These are phyloP conservation scores for Phytophthora capsici DNA, from an alignment of 352 stramenopile genomes.

Conservation along the genomic window DNA sequence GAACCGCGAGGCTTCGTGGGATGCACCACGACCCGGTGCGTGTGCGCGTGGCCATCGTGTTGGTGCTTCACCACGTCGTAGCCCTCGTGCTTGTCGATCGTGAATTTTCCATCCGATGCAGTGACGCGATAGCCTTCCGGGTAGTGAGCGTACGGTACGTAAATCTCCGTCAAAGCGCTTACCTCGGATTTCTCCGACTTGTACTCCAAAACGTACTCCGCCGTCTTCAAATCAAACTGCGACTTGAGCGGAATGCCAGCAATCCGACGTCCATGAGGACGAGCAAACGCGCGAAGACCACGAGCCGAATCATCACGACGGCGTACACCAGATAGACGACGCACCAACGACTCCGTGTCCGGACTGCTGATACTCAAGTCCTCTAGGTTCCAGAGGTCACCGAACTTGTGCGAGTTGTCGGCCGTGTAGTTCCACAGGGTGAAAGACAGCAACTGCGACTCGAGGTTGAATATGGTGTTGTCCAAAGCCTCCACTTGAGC, in stretches of 20 bases:
- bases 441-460: conserved; percentile 73
- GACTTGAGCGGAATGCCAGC: conserved; percentile 66
- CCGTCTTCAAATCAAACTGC: conserved; percentile 48
- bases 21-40: conserved; percentile 36
- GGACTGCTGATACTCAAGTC: conserved; percentile 82
- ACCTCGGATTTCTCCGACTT: conserved; percentile 18
- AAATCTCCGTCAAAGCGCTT: conserved; percentile 32
- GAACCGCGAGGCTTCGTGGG: conserved; percentile 18
- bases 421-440: conserved; percentile 90
- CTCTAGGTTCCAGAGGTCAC: conserved; percentile 83
- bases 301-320: conserved; percentile 47
- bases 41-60: conserved; percentile 34
- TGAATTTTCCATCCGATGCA: conserved; percentile 30
- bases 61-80: conserved; percentile 49
- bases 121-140: conserved; percentile 37
- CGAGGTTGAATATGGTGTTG: conserved; percentile 64
- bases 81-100: conserved; percentile 43
- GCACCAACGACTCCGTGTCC: conserved; percentile 26
- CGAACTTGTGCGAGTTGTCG: conserved; percentile 70
- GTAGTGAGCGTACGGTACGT: conserved; percentile 42
- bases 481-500: conserved; percentile 56
- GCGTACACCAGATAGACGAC: conserved; percentile 33
- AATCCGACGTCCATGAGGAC: conserved; percentile 67
- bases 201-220: conserved; percentile 63
- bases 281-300: conserved; percentile 60